Base-by-base conservation (phyloP, 306 rosid species). In the Rosa persica region DNA sequence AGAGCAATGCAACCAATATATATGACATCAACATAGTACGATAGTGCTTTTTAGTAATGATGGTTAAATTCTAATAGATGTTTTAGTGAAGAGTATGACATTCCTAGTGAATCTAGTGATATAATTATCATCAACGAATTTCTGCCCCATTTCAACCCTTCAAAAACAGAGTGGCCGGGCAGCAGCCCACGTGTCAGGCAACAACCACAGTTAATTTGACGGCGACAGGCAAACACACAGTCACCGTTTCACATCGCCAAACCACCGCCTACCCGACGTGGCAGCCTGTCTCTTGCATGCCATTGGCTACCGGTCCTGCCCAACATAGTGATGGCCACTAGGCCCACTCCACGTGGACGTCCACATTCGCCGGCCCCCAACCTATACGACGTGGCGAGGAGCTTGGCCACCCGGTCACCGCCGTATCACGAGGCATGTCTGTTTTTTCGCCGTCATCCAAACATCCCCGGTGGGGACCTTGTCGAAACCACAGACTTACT, bases 291-390 rank as follows among this genome's bases (percentile, higher is more conserved):
- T 23, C 12, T 58, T 58, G 54, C 30, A 30, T 30, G 36, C 58
- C 0, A 5, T 36, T 15, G 42, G 27, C 46, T 85, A 77, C 83
- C 70, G 69, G 75, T 70, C 76, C 44, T 83, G 79, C 81, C 76
- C 76, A 68, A 76, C 76, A 60, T n/a, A 27, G 5, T 42, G 73
- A 48, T 73, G 85, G 75, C 79, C 85, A 72, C 38, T 77, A 75
- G 89, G 89, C 83, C 78, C 86, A 74, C 70, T 79, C 79, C 90
- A 90, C 85, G 85, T 82, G 88, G 83, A 79, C 62, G 87, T 87
- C 86, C 54, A 83, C 80, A 51, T 85, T 87, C 40, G 2, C 25
- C 12, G 30, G 80, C 81, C 30, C 40, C 82, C 74, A 8, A 72
- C 73, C 5, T 17, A 12, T 44, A 47, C 85, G 83, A 80, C 69